These are phyloP conservation scores for Trichosporon ovoides DNA, from an alignment of 1,284 basidiomycete genomes.

Conservation along the genomic window DNA sequence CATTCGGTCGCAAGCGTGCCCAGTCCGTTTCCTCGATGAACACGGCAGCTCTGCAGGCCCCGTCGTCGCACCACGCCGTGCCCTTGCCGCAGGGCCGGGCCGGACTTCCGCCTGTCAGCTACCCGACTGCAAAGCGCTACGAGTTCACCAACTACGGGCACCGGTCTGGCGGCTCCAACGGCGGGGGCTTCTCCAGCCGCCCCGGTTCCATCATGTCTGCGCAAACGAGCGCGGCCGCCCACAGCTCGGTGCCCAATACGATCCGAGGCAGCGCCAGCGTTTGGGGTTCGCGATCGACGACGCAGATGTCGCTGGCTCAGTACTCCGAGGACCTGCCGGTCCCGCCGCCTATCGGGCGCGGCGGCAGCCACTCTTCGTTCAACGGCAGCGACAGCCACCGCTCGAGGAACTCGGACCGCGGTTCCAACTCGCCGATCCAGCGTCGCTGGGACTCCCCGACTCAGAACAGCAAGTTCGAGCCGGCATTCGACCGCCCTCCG, in stretches of 20 bases:
- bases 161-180: background rate
- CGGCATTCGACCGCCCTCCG: constrained; percentile 44
- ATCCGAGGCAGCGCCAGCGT: constrained; percentile 5
- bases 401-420: constrained; percentile 18
- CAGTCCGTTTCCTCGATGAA: constrained; percentile 24
- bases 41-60: constrained; percentile 5
- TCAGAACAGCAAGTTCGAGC: constrained; percentile 26
- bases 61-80: constrained; percentile 15
- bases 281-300: background rate
- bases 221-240: constrained; percentile 26
- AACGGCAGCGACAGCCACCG: constrained; percentile 28
- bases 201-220: constrained; percentile 46
- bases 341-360: constrained; percentile 28
- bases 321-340: constrained; percentile 17
- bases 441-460: constrained; percentile 22
- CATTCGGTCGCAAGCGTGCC: constrained; percentile 34
- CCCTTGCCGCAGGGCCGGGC: constrained; percentile 35
- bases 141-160: constrained; percentile 42
- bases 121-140: constrained; percentile 47
- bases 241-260: constrained; percentile 11
- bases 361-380: constrained; percentile 27
- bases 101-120: constrained; percentile 42
- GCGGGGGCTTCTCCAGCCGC: constrained; percentile 21
- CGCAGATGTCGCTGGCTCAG: background rate
- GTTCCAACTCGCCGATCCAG: constrained; percentile 22